Base-by-base conservation (phyloP, 768 basidiomycete species). In the Trametes villosa region DNA sequence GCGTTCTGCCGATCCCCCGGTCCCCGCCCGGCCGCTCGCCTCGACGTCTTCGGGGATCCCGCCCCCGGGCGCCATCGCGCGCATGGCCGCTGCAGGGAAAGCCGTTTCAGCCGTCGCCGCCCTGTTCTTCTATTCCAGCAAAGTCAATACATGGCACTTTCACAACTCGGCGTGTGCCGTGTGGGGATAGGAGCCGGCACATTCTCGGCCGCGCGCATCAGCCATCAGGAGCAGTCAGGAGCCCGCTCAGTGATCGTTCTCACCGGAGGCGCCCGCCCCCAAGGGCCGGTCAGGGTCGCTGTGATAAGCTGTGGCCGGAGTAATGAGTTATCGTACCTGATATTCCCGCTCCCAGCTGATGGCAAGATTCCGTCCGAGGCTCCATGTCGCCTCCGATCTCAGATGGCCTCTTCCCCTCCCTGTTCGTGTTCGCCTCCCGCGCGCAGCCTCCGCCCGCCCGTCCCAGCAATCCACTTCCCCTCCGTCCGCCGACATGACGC, bases 281-380 rank as follows among this genome's bases (percentile, higher is more conserved):
- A 31, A 20, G 49, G 40, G 42, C 55, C 54, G 42, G 54, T 63
- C 65, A 66, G 61, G 61, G 65, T 66, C 65, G 61, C 45, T 41
- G 54, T 63, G 65, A 66, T 66, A 60, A 66, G 65, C 61, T 63
- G 61, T 66, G 65, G 60, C 53, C 58, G 57, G 52, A 58, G 62
- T 48, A 63, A 63, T 50, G 57, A 18, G 45, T 44, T 54, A 59
- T 59, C 57, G 62, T 63, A 54, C 57, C 62, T 63, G 62, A 55
- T 45, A 38, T 52, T 40, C 50, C 22, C 49, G 27, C 50, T 36
- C 27, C 45, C 42, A 31, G 36, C 38, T 61, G 59, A 54, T 61
- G 20, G 26, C 53, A 7, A 42, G 53, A 59, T 59, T 47, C 58
- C 59, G 40, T 36, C 42, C 31, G 3, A 38, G 36, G 40, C 36